These are phyloP conservation scores for Biscogniauxia sp. DNA, from an alignment of 2,329 filamentous ascomycete genomes.

Conservation along the genomic window DNA sequence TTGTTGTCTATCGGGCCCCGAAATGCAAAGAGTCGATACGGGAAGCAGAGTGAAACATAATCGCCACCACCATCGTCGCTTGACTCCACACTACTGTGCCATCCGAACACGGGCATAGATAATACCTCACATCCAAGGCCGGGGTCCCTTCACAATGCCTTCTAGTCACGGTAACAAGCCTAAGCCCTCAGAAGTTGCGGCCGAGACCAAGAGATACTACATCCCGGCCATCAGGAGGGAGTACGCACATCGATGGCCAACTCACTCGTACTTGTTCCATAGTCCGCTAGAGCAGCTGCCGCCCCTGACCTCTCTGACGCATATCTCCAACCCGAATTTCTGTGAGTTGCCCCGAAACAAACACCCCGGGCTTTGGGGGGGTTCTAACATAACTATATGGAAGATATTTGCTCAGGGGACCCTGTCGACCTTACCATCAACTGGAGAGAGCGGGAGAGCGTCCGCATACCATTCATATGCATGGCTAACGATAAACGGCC, in stretches of 20 bases:
- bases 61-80: neutral
- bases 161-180: constrained; percentile 44
- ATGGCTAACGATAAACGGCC: constrained; percentile 73
- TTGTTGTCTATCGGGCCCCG: neutral
- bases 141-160: constrained; percentile 45
- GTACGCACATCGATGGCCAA: constrained; percentile 53
- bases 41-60: neutral
- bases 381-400: constrained; percentile 15
- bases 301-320: constrained; percentile 35
- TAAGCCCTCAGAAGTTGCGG: constrained; percentile 68
- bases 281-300: constrained; percentile 47
- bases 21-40: neutral
- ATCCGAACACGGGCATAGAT: neutral
- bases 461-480: constrained; percentile 64
- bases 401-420: constrained; percentile 54
- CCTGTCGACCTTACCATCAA: constrained; percentile 59
- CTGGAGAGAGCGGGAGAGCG: constrained; percentile 47
- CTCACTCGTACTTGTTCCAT: constrained; percentile 58
- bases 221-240: constrained; percentile 62
- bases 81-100: neutral
- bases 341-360: constrained; percentile 28
- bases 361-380: neutral
- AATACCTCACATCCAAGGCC: constrained; percentile 1
- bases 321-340: constrained; percentile 44
- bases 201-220: constrained; percentile 69